Percentiles rank a stretch among this genome's conserved stretches.
Evolutionary conservation across 495 filamentous ascomycete genomes (phyloP).

Genomic region (Astrothelium subdiscretum): DNA sequence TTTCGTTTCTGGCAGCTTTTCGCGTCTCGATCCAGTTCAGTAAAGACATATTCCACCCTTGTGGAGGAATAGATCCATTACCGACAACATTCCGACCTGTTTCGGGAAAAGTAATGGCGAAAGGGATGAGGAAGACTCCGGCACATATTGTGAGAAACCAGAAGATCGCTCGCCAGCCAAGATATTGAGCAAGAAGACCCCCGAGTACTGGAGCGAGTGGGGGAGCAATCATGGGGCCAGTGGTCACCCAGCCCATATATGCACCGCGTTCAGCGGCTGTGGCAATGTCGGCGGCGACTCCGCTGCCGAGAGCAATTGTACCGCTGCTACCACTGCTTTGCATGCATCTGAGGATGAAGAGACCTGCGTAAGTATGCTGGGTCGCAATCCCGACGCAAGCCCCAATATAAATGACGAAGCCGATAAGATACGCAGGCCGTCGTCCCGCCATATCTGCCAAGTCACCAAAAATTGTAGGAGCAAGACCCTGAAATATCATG

Average conservation of each 20-base stretch:
- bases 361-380: slow-evolving; percentile 21
- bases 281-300: slow-evolving; percentile 29
- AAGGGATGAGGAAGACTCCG: slow-evolving; percentile 27
- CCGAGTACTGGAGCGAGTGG: slow-evolving; percentile 23
- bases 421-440: slow-evolving; percentile 30
- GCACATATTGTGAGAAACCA: slow-evolving; percentile 25
- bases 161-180: slow-evolving; percentile 26
- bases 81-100: slow-evolving; percentile 23
- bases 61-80: slow-evolving; percentile 29
- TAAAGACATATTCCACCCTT: slow-evolving; percentile 33
- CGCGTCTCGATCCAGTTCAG: slow-evolving; percentile 23
- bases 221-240: slow-evolving; percentile 23
- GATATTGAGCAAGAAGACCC: slow-evolving; percentile 22
- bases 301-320: slow-evolving; percentile 25
- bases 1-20: slow-evolving; percentile 15
- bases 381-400: slow-evolving; percentile 33
- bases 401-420: slow-evolving; percentile 29
- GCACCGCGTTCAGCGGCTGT: slow-evolving; percentile 26
- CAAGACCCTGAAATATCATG: slow-evolving; percentile 27
- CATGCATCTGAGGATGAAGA: slow-evolving; percentile 23
- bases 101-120: slow-evolving; percentile 19
- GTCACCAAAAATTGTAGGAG: slow-evolving; percentile 30
- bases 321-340: slow-evolving; percentile 21
- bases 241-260: slow-evolving; percentile 28
- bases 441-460: slow-evolving; percentile 32